Evolutionary conservation across 2,329 filamentous ascomycete genomes (phyloP).

Genomic region (Trichoderma endophyticum): DNA sequence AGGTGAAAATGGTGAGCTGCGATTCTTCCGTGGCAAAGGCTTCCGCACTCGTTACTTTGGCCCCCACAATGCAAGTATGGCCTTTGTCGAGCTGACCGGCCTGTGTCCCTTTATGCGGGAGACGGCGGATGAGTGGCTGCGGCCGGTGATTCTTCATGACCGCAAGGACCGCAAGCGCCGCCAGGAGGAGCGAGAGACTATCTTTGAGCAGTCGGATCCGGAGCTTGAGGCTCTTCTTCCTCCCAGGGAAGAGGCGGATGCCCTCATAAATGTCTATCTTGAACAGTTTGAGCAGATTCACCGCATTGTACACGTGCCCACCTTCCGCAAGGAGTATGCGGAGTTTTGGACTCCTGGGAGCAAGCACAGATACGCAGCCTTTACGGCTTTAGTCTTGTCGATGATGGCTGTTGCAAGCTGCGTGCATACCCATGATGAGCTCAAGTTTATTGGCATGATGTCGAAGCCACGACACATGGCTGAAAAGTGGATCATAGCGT

Average conservation of each 20-base stretch:
- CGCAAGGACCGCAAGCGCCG: slow-evolving; percentile 55
- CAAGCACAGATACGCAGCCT: slow-evolving; percentile 47
- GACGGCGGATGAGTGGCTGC: slow-evolving; percentile 59
- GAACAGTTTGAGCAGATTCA: slow-evolving; percentile 55
- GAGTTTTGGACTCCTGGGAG: slow-evolving; percentile 51
- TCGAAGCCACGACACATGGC: slow-evolving; percentile 54
- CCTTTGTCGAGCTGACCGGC: slow-evolving; percentile 56
- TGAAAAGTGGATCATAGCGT: slow-evolving; percentile 54
- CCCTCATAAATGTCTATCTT: slow-evolving; percentile 49
- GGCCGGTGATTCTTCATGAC: slow-evolving; percentile 54
- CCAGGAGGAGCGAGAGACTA: slow-evolving; percentile 50
- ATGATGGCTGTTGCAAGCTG: slow-evolving; percentile 60
- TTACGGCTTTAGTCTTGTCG: slow-evolving; percentile 56
- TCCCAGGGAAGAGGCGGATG: slow-evolving; percentile 46
- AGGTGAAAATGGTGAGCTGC: slow-evolving; percentile 51
- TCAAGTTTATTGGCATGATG: slow-evolving; percentile 57
- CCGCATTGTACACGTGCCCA: slow-evolving; percentile 58
- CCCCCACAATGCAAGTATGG: slow-evolving; percentile 59
- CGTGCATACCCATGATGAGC: slow-evolving; percentile 49
- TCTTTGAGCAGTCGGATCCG: slow-evolving; percentile 46
- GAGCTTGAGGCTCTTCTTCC: slow-evolving; percentile 51
- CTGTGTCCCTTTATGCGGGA: slow-evolving; percentile 61
- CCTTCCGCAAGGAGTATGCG: slow-evolving; percentile 54
- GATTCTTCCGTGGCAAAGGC: slow-evolving; percentile 57
- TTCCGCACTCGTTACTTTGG: slow-evolving; percentile 60